Conservation (phyloP, 176 grass and related monocot genomes). For the Coix lacrymajobi region DNA sequence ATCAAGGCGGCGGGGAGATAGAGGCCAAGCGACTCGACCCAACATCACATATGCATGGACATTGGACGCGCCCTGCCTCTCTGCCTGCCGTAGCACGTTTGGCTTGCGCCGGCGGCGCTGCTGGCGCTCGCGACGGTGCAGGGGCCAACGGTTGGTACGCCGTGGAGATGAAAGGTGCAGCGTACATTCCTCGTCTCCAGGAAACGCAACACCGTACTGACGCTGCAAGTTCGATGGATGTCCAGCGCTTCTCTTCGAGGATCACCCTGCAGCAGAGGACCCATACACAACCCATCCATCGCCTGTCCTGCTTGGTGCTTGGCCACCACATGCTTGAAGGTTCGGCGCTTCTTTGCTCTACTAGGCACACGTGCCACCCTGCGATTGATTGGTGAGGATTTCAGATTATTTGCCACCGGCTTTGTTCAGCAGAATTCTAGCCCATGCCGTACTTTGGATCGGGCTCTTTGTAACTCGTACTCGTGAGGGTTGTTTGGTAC, state of each 20-base stretch:
- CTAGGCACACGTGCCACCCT: no score
- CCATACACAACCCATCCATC: background rate
- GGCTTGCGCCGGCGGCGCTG: background rate
- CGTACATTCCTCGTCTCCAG: background rate
- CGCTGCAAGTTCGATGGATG: background rate
- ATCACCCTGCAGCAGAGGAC: background rate
- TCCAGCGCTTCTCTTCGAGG: background rate
- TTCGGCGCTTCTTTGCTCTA: no score
- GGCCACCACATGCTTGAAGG: no score
- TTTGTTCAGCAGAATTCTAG: no score
- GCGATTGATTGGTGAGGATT: no score
- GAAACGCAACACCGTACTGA: background rate
- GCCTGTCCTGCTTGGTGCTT: background rate
- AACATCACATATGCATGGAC: no score
- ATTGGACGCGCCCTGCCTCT: background rate
- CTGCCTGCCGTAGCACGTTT: background rate
- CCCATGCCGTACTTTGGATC: no score
- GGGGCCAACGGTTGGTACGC: background rate
- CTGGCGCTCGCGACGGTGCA: background rate
- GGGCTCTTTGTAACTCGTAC: no score
- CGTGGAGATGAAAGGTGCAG: conserved; percentile 9
- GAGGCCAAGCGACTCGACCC: no score
- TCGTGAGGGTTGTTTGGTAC: no score
- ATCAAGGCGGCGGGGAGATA: no score
- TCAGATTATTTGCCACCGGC: no score